Conservation (phyloP, 768 basidiomycete species). For the Lactarius quietus region DNA sequence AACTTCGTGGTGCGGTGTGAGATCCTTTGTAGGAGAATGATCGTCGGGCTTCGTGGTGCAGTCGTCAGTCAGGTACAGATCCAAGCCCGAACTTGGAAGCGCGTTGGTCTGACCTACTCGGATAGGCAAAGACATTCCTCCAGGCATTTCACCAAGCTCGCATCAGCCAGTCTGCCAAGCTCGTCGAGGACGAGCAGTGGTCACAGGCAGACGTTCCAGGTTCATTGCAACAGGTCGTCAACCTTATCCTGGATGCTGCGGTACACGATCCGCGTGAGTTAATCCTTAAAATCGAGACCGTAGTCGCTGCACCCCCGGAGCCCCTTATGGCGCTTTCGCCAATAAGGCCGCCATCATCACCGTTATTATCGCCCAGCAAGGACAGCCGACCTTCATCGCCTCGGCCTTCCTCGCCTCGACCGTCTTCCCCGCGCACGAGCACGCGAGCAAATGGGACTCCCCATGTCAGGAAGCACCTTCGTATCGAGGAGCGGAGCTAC, state of each 20-base stretch:
- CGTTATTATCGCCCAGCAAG: conserved; percentile 29
- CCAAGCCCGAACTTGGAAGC: not conserved
- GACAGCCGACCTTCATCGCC: conserved; percentile 18
- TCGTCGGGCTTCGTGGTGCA: conserved; percentile 84
- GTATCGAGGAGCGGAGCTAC: conserved; percentile 81
- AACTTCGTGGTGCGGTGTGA: conserved; percentile 87
- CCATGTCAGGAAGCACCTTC: conserved; percentile 50
- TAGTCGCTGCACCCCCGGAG: conserved; percentile 30
- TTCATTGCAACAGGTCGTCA: conserved; percentile 63
- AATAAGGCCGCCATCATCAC: conserved; percentile 30
- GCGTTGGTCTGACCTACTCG: not conserved
- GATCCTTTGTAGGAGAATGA: conserved; percentile 82
- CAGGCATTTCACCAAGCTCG: conserved; percentile 80
- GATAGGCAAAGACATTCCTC: conserved; percentile 84
- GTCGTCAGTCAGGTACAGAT: conserved; percentile 69
- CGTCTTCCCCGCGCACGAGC: conserved; percentile 22
- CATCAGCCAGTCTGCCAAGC: conserved; percentile 75
- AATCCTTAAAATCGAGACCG: conserved; percentile 34
- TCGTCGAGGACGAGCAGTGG: conserved; percentile 98
- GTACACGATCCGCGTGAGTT: conserved; percentile 78
- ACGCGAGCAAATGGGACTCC: conserved; percentile 25
- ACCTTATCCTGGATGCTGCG: conserved; percentile 76
- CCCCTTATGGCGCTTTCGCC: conserved; percentile 28
- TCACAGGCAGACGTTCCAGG: conserved; percentile 69
- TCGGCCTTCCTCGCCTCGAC: conserved; percentile 19